phyloP scores from a whole-genome alignment of 331 rosid species.

The Acacia concinna region DNA sequence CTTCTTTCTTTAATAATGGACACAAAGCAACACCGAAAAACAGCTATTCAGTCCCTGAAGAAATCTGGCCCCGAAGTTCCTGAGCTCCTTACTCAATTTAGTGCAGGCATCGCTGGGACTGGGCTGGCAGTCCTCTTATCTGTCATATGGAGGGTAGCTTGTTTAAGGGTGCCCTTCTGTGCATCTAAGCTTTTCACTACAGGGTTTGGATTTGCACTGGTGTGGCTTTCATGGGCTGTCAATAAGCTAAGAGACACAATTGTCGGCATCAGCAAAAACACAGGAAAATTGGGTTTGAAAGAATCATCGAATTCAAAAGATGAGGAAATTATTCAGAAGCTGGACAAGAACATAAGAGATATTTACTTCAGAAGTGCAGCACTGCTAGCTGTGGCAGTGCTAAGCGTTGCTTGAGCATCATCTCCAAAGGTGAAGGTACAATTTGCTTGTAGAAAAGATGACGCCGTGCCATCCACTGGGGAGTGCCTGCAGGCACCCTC shows the following conservation, averaged over 20 bases:
- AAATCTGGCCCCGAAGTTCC: slow-evolving; percentile 80
- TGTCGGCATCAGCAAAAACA: slow-evolving; percentile 50
- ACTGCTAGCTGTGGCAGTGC: slow-evolving; percentile 57
- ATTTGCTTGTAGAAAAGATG: slow-evolving; percentile 20
- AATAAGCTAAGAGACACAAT: slow-evolving; percentile 61
- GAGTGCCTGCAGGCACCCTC: slow-evolving; percentile 23
- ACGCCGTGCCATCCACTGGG: slow-evolving; percentile 28
- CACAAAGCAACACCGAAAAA: slow-evolving; percentile 45
- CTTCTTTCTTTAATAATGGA: slow-evolving; percentile 67
- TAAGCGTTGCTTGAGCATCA: slow-evolving; percentile 67
- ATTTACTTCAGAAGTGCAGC: slow-evolving; percentile 69
- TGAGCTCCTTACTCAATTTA: slow-evolving; percentile 70
- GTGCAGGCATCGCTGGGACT: slow-evolving; percentile 84
- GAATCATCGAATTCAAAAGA: slow-evolving; percentile 54
- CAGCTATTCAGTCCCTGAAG: slow-evolving; percentile 57
- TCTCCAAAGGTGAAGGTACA: background rate
- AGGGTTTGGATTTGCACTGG: slow-evolving; percentile 68
- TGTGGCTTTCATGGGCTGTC: slow-evolving; percentile 87
- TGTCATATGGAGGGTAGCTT: slow-evolving; percentile 52
- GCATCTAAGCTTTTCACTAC: slow-evolving; percentile 53
- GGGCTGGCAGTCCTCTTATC: slow-evolving; percentile 78
- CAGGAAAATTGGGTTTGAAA: slow-evolving; percentile 51
- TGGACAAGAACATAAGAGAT: slow-evolving; percentile 55
- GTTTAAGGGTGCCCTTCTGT: slow-evolving; percentile 58
- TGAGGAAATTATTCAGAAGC: slow-evolving; percentile 56